These are phyloP conservation scores for Pulicaria dysenterica DNA, from an alignment of 129 eudicot species.

Conservation along the genomic window DNA sequence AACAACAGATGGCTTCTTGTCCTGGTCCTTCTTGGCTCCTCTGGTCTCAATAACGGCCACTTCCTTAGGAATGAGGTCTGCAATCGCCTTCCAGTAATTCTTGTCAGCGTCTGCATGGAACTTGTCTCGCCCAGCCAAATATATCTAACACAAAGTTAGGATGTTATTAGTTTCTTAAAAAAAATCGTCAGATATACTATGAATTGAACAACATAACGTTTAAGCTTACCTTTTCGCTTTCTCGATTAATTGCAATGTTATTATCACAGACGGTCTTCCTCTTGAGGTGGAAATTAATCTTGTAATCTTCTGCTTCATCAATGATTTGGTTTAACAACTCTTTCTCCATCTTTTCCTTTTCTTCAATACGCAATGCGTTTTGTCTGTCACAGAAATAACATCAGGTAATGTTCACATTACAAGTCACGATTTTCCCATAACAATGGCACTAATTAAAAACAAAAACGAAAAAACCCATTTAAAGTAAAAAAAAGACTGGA, in stretches of 20 bases:
- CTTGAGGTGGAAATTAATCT: conserved; percentile 49
- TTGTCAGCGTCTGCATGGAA: conserved; percentile 62
- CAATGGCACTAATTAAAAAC: neutral
- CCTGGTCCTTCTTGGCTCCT: conserved; percentile 50
- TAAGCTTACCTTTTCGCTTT: conserved; percentile 55
- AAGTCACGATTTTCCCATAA: neutral
- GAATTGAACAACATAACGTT: neutral
- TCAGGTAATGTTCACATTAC: neutral
- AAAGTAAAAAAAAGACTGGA: neutral
- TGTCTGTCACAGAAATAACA: conserved; percentile 34
- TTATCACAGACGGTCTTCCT: conserved; percentile 48
- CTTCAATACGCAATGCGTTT: conserved; percentile 61
- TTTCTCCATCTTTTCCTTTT: conserved; percentile 74
- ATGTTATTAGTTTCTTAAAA: neutral
- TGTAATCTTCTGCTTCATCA: conserved; percentile 67
- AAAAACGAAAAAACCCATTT: neutral
- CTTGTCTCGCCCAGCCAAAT: conserved; percentile 46
- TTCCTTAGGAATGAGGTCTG: conserved; percentile 60
- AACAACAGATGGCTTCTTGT: conserved; percentile 50
- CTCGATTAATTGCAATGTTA: conserved; percentile 50
- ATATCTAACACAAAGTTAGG: conserved; percentile 36
- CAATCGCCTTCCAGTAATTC: conserved; percentile 66
- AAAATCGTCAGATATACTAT: too few species aligned
- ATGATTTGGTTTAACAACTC: conserved; percentile 51
- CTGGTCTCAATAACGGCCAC: conserved; percentile 48